phyloP scores from a whole-genome alignment of 805 yeast species.

The Candida chilensis region DNA sequence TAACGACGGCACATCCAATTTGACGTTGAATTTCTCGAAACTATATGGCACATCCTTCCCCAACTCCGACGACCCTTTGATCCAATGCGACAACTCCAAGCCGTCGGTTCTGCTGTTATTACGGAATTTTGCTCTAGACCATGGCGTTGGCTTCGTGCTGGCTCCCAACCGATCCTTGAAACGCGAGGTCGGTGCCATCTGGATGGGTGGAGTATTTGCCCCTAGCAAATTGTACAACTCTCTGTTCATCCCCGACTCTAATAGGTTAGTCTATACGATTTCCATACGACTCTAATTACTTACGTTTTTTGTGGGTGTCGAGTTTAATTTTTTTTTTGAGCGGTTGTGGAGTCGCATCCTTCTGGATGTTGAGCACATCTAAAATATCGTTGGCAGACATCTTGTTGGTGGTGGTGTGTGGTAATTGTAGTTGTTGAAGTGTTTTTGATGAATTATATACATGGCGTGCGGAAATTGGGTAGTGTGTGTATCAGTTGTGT shows the following conservation, averaged over 20 bases:
- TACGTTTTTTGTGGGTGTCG: slow-evolving; percentile 10
- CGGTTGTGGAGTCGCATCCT: slow-evolving; percentile 22
- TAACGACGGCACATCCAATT: slow-evolving; percentile 62
- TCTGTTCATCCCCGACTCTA: slow-evolving; percentile 69
- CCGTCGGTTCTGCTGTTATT: slow-evolving; percentile 43
- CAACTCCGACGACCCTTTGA: slow-evolving; percentile 54
- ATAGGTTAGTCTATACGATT: slow-evolving; percentile 3
- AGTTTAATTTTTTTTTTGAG: slow-evolving; percentile 20
- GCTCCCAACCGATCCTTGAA: slow-evolving; percentile 60
- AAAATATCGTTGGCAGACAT: too few species aligned
- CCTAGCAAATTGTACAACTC: slow-evolving; percentile 86
- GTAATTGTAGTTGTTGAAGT: too few species aligned
- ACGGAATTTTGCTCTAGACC: slow-evolving; percentile 64
- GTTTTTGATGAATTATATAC: too few species aligned
- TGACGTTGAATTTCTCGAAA: slow-evolving; percentile 69
- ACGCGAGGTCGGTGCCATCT: slow-evolving; percentile 39
- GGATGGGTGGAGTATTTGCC: slow-evolving; percentile 81
- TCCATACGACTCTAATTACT: slow-evolving; percentile 1
- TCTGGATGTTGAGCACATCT: slow-evolving; percentile 66
- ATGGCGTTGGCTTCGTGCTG: slow-evolving; percentile 63
- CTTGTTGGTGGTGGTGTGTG: too few species aligned
- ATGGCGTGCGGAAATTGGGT: too few species aligned
- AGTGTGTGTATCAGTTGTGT: too few species aligned
- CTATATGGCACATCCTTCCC: slow-evolving; percentile 40
- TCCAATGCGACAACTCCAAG: slow-evolving; percentile 74